phyloP scores from a whole-genome alignment of 306 rosid genomes.

The Gastrolobium bilobum region DNA sequence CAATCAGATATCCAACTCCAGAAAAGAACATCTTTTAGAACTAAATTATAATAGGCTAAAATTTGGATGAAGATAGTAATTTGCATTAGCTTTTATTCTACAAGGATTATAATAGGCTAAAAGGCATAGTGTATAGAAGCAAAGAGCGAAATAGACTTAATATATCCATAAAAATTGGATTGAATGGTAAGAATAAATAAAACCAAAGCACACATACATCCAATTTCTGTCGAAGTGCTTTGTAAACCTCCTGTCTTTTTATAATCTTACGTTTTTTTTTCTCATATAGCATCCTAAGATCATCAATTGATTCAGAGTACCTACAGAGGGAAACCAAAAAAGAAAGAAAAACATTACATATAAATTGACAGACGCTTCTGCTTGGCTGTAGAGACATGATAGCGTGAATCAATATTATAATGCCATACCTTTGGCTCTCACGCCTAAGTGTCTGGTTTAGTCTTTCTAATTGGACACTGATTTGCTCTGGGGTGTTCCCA shows the following conservation, averaged over 20 bases:
- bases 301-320: slow-evolving; percentile 82
- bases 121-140: neutral
- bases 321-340: slow-evolving; percentile 52
- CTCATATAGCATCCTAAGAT: slow-evolving; percentile 71
- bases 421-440: slow-evolving; percentile 71
- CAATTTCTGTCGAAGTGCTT: slow-evolving; percentile 67
- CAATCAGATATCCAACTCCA: neutral
- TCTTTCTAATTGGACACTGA: slow-evolving; percentile 72
- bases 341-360: slow-evolving; percentile 17
- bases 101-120: neutral
- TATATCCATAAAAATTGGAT: slow-evolving; percentile 25
- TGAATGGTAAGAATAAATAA: slow-evolving; percentile 27
- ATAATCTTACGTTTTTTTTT: slow-evolving; percentile 73
- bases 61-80: neutral
- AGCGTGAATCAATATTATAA: slow-evolving; percentile 31
- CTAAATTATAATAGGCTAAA: neutral
- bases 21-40: neutral
- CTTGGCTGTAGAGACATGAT: slow-evolving; percentile 35
- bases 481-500: slow-evolving; percentile 80
- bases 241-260: slow-evolving; percentile 68
- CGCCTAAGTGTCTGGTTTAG: slow-evolving; percentile 68
- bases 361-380: neutral
- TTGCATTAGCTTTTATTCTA: slow-evolving; percentile 17
- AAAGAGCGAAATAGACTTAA: neutral
- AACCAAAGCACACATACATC: slow-evolving; percentile 47